These are phyloP conservation scores for Aspergillus pseudotamarii DNA, from an alignment of 2,329 filamentous ascomycete species.

Conservation along the genomic window DNA sequence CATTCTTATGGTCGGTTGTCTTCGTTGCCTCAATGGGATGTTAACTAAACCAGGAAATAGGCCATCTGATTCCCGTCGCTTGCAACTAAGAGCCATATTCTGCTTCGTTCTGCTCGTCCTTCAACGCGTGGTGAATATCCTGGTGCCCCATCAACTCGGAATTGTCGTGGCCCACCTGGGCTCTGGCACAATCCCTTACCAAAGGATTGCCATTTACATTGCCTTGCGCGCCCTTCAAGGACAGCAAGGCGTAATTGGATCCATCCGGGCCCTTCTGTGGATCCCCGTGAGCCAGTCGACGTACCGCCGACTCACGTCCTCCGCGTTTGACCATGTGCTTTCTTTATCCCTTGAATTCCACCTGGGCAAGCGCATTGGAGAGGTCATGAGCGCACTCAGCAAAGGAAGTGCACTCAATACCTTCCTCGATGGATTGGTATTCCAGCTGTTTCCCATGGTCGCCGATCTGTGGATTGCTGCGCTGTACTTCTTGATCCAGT, in stretches of 20 bases:
- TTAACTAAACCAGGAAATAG: no score
- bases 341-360: conserved; percentile 65
- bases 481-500: conserved; percentile 61
- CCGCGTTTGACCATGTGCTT: no score
- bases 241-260: conserved; percentile 78
- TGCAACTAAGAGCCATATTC: no score
- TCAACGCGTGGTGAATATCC: conserved; percentile 78
- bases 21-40: conserved; percentile 34
- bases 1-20: conserved; percentile 38
- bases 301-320: no score
- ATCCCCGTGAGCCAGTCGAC: no score
- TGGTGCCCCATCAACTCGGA: conserved; percentile 79
- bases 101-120: conserved; percentile 29
- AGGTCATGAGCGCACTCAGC: conserved; percentile 54
- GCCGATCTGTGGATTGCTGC: conserved; percentile 63
- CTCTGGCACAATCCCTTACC: conserved; percentile 65
- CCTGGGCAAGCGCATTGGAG: conserved; percentile 54
- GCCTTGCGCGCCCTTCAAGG: conserved; percentile 78
- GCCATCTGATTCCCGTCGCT: no score
- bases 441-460: conserved; percentile 62
- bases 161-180: conserved; percentile 73
- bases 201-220: conserved; percentile 72
- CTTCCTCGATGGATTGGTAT: conserved; percentile 66
- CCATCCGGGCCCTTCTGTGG: conserved; percentile 77
- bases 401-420: conserved; percentile 54